phyloP scores from a whole-genome alignment of 2,329 filamentous ascomycete species.

The Monosporascus ibericus region DNA sequence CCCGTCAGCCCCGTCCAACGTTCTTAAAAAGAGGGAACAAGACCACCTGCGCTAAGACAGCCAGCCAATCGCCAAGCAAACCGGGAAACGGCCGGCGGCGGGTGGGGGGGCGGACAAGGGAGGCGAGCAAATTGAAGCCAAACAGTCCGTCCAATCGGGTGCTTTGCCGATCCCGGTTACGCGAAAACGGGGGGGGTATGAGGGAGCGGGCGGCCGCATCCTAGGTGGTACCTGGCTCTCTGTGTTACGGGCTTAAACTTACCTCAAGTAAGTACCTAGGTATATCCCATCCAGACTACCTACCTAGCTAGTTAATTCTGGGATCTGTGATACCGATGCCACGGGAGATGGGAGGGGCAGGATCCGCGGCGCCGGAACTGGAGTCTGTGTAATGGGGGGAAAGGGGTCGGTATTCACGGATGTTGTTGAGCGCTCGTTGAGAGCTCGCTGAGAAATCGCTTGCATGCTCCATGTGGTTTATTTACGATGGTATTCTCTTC shows the following conservation, averaged over 20 bases:
- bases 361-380: no score
- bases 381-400: no score
- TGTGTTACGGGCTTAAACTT: background rate
- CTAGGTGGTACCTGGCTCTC: background rate
- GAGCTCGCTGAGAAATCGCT: no score
- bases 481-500: no score
- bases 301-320: no score
- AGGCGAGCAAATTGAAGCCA: background rate
- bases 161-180: conserved; percentile 4
- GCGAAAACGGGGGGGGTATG: background rate
- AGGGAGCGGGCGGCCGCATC: background rate
- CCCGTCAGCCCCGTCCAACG: no score
- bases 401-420: no score
- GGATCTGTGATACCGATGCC: no score
- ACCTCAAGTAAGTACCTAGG: background rate
- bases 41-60: background rate
- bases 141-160: conserved; percentile 3
- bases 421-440: no score
- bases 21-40: background rate
- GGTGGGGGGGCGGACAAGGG: background rate
- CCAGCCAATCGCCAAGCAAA: background rate
- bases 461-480: no score
- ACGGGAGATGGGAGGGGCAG: no score
- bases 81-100: background rate
- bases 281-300: no score